Evolutionary conservation across 1,139 yeast genomes (phyloP).

Genomic region (Geotrichum cucujoidarum): DNA sequence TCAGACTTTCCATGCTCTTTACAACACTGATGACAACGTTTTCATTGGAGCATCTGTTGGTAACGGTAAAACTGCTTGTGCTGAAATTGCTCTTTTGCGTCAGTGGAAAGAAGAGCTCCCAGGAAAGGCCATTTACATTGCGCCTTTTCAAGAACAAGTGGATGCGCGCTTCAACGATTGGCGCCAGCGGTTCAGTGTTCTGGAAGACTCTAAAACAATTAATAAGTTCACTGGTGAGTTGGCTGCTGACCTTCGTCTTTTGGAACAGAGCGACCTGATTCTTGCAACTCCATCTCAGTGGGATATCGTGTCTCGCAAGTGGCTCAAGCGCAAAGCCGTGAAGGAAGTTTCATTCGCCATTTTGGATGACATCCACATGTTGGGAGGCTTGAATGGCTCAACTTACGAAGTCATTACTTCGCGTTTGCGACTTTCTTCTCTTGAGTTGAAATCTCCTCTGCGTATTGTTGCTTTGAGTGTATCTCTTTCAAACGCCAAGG

Average conservation of each 20-base stretch:
- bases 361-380: conserved; percentile 68
- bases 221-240: conserved; percentile 61
- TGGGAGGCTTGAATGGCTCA: conserved; percentile 57
- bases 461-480: conserved; percentile 65
- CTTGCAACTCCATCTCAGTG: conserved; percentile 77
- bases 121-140: conserved; percentile 52
- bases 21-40: conserved; percentile 52
- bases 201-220: conserved; percentile 40
- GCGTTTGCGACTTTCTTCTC: conserved; percentile 63
- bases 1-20: conserved; percentile 59
- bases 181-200: conserved; percentile 44
- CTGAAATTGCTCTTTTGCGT: conserved; percentile 65
- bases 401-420: conserved; percentile 66
- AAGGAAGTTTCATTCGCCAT: conserved; percentile 64
- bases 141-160: conserved; percentile 54
- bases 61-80: conserved; percentile 66
- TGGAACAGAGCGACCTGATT: conserved; percentile 61
- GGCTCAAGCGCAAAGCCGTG: conserved; percentile 61
- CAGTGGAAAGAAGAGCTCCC: conserved; percentile 46
- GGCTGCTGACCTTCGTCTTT: conserved; percentile 47
- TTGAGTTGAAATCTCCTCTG: conserved; percentile 49
- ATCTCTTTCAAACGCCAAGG: conserved; percentile 69
- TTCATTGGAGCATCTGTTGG: conserved; percentile 73
- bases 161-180: conserved; percentile 48
- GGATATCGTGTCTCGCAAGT: conserved; percentile 65